Conservation (phyloP, 1,284 basidiomycete species). For the Trichosporon faecale region DNA sequence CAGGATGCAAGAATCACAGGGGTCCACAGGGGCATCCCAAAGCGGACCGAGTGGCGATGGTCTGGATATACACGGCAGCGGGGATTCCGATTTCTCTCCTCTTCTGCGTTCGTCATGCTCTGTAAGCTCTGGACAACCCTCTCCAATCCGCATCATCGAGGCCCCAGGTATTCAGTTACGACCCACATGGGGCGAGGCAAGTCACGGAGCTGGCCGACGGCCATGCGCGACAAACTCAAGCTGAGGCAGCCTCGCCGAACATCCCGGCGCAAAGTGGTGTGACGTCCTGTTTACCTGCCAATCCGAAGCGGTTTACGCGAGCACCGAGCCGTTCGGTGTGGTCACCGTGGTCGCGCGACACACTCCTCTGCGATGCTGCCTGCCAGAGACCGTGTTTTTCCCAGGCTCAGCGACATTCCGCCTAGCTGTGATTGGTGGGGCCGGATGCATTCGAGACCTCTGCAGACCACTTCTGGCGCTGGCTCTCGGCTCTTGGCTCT, state of each 20-base stretch:
- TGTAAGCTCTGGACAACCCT: no score
- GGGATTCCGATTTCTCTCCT: not conserved
- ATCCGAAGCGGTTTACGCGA: constrained; percentile 1
- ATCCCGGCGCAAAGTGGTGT: not conserved
- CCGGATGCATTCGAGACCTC: not conserved
- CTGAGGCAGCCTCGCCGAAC: not conserved
- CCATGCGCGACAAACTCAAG: not conserved
- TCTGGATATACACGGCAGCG: not conserved
- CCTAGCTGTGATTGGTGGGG: not conserved
- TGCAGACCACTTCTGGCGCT: not conserved
- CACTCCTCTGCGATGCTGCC: not conserved
- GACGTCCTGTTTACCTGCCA: not conserved
- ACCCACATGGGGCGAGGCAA: not conserved
- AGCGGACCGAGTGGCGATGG: not conserved
- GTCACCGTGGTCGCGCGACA: not conserved
- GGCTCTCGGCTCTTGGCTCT: not conserved
- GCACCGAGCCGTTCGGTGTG: not conserved
- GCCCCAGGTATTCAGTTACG: not conserved
- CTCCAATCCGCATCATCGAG: not conserved
- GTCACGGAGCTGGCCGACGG: not conserved
- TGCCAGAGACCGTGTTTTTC: not conserved
- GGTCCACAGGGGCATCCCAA: not conserved
- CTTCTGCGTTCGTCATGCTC: no score
- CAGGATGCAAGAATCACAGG: no score
- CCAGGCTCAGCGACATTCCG: not conserved